These are phyloP conservation scores for Hippophae rhamnoides DNA, from an alignment of 306 rosid species.

Conservation along the genomic window DNA sequence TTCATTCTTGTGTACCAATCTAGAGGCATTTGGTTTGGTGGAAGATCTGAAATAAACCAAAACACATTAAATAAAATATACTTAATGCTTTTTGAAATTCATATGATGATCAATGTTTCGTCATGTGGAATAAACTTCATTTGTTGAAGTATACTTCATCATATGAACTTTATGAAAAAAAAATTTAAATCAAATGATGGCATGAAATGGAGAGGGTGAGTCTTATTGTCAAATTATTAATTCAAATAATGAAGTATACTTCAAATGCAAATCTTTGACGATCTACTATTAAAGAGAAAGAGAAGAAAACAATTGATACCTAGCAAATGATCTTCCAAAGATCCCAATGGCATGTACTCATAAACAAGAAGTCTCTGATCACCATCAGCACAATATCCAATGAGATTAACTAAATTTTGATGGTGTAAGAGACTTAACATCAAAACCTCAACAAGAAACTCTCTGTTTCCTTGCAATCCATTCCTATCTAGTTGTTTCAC, in stretches of 20 bases:
- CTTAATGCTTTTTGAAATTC: too few species aligned
- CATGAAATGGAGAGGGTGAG: too few species aligned
- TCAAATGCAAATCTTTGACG: too few species aligned
- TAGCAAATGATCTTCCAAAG: slow-evolving; percentile 50
- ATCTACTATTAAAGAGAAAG: background rate
- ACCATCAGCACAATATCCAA: slow-evolving; percentile 91
- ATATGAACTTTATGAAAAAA: too few species aligned
- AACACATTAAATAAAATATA: background rate
- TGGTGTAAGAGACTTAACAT: slow-evolving; percentile 55
- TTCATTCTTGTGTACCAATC: slow-evolving; percentile 72
- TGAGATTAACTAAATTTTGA: slow-evolving; percentile 61
- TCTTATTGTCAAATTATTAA: background rate
- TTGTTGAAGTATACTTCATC: too few species aligned
- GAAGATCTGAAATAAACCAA: slow-evolving; percentile 27
- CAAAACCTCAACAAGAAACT: slow-evolving; percentile 63
- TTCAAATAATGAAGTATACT: too few species aligned
- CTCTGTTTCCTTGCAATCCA: slow-evolving; percentile 62
- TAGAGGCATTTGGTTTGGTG: slow-evolving; percentile 29
- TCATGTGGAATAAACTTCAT: too few species aligned
- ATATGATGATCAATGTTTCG: too few species aligned
- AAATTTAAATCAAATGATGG: too few species aligned
- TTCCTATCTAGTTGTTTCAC: slow-evolving; percentile 93
- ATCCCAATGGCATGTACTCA: slow-evolving; percentile 56
- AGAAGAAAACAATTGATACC: slow-evolving; percentile 26
- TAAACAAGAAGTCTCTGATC: slow-evolving; percentile 88